phyloP scores from a whole-genome alignment of 441 rosid genomes.

The Pelargonium citronellum region DNA sequence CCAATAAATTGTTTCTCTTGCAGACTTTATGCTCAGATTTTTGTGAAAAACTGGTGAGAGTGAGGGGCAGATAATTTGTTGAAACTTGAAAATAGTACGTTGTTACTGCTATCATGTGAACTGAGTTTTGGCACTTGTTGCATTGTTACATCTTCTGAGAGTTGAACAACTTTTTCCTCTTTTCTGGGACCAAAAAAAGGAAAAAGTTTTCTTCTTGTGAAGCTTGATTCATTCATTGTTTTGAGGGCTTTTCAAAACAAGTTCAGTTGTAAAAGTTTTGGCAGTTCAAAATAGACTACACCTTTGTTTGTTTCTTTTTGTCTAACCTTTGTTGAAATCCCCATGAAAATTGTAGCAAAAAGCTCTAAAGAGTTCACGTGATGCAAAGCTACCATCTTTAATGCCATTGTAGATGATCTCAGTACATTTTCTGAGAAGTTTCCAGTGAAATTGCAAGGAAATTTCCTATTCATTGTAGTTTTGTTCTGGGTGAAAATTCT shows the following conservation, averaged over 20 bases:
- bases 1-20: background rate
- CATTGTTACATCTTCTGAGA: background rate
- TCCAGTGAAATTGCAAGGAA: too few relatives aligned
- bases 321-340: background rate
- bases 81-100: background rate
- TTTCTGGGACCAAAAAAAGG: background rate
- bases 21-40: too few relatives aligned
- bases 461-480: too few relatives aligned
- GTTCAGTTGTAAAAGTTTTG: background rate
- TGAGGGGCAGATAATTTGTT: background rate
- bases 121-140: slow-evolving; percentile 2
- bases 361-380: background rate
- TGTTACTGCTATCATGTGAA: background rate
- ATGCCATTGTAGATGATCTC: background rate
- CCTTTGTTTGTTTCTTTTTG: background rate
- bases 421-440: too few relatives aligned
- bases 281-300: background rate
- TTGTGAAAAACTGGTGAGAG: background rate
- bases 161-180: background rate
- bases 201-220: background rate
- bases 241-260: too few relatives aligned
- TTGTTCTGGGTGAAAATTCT: too few relatives aligned
- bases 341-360: background rate
- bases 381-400: background rate
- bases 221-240: background rate